Percentiles rank a stretch among this genome's conserved stretches.
Evolutionary conservation across 495 filamentous ascomycete genomes (phyloP).

Genomic region (Cercophora sp.): DNA sequence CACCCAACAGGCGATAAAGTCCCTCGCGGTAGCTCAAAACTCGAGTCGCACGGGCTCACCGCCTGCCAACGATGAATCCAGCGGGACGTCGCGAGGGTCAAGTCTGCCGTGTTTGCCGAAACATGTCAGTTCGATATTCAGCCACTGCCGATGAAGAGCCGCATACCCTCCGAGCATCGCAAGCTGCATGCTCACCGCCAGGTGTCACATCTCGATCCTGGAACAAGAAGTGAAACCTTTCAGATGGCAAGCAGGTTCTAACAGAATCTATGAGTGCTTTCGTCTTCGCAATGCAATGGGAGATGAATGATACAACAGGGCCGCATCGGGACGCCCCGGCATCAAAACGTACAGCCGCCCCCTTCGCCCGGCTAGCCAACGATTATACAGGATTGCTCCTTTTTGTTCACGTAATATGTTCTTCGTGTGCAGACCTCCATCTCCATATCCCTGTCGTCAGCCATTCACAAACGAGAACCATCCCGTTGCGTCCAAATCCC

Average conservation of each 20-base stretch:
- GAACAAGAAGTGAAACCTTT: neutral
- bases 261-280: constrained; percentile 11
- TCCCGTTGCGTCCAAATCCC: too few relatives aligned
- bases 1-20: too few relatives aligned
- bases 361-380: constrained; percentile 4
- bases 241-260: neutral
- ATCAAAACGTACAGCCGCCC: neutral
- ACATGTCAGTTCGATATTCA: neutral
- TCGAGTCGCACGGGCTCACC: neutral
- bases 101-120: neutral
- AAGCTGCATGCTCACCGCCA: constrained; percentile 4
- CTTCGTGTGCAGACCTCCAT: too few relatives aligned
- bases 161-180: neutral
- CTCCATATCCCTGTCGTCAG: too few relatives aligned
- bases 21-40: too few relatives aligned
- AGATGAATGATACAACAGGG: constrained; percentile 25
- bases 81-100: neutral
- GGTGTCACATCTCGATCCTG: neutral
- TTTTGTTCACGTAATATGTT: too few relatives aligned
- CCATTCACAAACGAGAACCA: too few relatives aligned
- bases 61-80: neutral
- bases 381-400: constrained; percentile 22
- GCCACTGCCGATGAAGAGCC: neutral
- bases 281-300: constrained; percentile 16
- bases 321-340: constrained; percentile 6